phyloP scores from a whole-genome alignment of 495 filamentous ascomycete genomes.

The Haplographium delicatum region DNA sequence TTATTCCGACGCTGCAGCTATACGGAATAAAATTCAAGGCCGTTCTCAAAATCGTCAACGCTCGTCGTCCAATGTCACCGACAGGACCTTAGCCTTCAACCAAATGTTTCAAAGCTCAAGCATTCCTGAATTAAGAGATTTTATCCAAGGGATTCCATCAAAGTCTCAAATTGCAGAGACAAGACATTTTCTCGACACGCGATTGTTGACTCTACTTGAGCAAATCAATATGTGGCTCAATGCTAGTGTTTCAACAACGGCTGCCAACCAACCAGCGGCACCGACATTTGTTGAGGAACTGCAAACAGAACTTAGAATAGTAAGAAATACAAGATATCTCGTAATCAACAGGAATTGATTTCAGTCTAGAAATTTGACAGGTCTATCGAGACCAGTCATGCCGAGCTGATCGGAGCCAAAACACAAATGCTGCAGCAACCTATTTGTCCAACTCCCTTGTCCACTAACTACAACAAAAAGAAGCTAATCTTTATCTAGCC shows the following conservation, averaged over 20 bases:
- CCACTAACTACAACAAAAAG: background rate
- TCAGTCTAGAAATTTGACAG: constrained; percentile 2
- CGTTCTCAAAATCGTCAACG: background rate
- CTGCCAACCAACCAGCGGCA: background rate
- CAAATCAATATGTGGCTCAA: constrained; percentile 5
- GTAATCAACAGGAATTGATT: background rate
- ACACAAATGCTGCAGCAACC: background rate
- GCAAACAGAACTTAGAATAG: background rate
- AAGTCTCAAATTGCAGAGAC: constrained; percentile 6
- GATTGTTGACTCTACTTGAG: background rate
- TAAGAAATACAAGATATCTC: background rate
- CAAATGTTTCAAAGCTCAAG: background rate
- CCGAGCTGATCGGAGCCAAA: background rate
- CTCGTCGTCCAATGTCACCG: constrained; percentile 2
- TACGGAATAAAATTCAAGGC: background rate
- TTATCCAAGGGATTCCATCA: background rate
- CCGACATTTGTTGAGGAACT: constrained; percentile 1
- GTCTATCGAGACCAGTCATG: background rate
- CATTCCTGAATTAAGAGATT: constrained; percentile 4
- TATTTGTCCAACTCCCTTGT: background rate
- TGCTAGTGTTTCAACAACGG: background rate
- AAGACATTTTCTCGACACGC: constrained; percentile 6
- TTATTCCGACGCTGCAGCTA: background rate
- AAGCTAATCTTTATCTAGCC: constrained; percentile 1
- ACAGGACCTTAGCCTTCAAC: background rate